Evolutionary conservation across 78 protist species (phyloP).

Genomic region (Cavenderia fasciculata): DNA sequence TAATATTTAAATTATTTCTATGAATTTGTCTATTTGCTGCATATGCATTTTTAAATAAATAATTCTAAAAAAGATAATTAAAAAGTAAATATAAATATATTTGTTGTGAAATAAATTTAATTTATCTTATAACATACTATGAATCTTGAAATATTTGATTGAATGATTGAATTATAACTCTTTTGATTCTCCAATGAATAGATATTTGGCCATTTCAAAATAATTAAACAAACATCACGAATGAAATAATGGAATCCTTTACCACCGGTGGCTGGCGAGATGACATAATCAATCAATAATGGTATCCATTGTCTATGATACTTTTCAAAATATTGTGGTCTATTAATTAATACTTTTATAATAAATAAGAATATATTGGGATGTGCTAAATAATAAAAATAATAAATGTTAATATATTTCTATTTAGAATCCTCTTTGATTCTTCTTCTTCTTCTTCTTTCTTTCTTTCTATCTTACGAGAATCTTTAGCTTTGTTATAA

Average conservation of each 20-base stretch:
- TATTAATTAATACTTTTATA: conserved; percentile 59
- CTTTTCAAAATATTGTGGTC: conserved; percentile 69
- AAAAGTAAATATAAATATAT: too few relatives aligned
- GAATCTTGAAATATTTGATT: not conserved
- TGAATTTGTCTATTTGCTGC: conserved; percentile 25
- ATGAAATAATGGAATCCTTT: conserved; percentile 78
- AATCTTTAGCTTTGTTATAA: conserved; percentile 4
- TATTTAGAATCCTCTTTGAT: too few relatives aligned
- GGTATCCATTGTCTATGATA: conserved; percentile 58
- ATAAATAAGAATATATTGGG: conserved; percentile 72
- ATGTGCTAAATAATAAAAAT: too few relatives aligned
- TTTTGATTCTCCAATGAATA: not conserved
- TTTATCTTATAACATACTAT: not conserved
- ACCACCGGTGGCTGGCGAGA: conserved; percentile 43
- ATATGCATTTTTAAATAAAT: conserved; percentile 41
- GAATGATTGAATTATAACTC: not conserved
- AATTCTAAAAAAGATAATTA: conserved; percentile 44
- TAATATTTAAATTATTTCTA: conserved; percentile 58
- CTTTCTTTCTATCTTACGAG: not conserved
- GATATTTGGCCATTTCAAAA: conserved; percentile 50
- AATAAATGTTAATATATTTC: too few relatives aligned
- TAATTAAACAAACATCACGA: conserved; percentile 68
- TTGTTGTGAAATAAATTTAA: too few relatives aligned
- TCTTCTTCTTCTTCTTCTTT: too few relatives aligned
- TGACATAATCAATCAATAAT: conserved; percentile 33